Evolutionary conservation across 2,329 filamentous ascomycete species (phyloP), one percentile per base, ranked within the genome.

Genomic region (Didymosphaeria variabile): DNA sequence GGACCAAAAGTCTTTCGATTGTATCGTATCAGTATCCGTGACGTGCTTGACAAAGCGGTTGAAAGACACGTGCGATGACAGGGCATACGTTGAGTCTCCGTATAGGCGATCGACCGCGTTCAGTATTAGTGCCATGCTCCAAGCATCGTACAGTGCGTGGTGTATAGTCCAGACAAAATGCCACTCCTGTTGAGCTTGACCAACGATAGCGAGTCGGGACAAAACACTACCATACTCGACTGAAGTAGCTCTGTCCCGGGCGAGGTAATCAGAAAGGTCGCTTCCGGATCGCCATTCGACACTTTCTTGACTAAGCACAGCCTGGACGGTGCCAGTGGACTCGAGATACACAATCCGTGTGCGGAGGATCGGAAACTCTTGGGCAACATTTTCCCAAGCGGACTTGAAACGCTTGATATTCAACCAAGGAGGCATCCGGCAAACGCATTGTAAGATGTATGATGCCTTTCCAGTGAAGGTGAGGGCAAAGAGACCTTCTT

Each of bases 401-500:
- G 67, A 60, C 59, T 79, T 79, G 69, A 82, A 81, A 13, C 49
- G 46, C 15, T 38, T n/a, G 5, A 63, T 17, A 31, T 63, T 47
- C 34, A 61, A 17, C 4, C 40, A 26, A 15, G 19, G 10, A 12
- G 52, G 52, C 15, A 63, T 19, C 10, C 67, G 67, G 63, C 79
- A 80, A 0, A 78, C 67, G 29, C 77, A 77, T 23, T 83, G 83
- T 1, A 82, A 84, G 3, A 87, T 79, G 47, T 87, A 87, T 0
- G 83, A 81, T 49, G 83, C 84, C 40, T 79, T 79, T 36, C 83
- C 77, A 66, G 84, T 85, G 61, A 81, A 79, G 3, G 84, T 84
- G 7, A 87, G 71, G 0, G 84, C 83, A 77, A 87, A 83, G 2
- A 87, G 78, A 2, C 81, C 83, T 66, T 86, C 84, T 63, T 88